phyloP scores from a whole-genome alignment of 2,329 filamentous ascomycete species.

The Botrytis pseudocinerea region DNA sequence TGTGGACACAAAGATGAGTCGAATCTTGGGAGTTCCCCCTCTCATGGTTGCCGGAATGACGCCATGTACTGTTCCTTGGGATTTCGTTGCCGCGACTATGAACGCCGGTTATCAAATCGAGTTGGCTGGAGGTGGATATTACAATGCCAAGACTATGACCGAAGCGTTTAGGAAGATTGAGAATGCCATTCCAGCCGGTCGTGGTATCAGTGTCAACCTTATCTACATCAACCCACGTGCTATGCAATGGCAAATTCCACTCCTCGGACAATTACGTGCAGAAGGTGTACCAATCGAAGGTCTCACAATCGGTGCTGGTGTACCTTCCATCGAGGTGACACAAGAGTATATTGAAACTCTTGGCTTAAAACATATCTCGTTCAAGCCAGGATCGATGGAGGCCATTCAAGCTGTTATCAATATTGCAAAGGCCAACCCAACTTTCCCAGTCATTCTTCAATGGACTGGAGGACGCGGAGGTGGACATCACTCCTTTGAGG shows the following conservation, averaged over 20 bases:
- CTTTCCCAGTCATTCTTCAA: conserved; percentile 88
- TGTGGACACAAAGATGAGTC: conserved; percentile 95
- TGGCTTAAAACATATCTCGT: conserved; percentile 87
- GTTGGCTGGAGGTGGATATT: conserved; percentile 87
- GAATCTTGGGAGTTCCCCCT: conserved; percentile 79
- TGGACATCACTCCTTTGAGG: conserved; percentile 92
- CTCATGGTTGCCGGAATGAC: conserved; percentile 95
- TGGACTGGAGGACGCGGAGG: conserved; percentile 95
- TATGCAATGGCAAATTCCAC: conserved; percentile 90
- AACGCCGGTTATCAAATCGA: conserved; percentile 94
- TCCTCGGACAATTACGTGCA: conserved; percentile 75
- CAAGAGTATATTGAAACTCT: conserved; percentile 93
- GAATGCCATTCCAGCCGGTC: conserved; percentile 76
- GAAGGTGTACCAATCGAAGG: conserved; percentile 91
- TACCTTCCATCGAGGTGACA: conserved; percentile 89
- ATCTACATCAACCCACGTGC: conserved; percentile 89
- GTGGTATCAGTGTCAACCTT: conserved; percentile 85
- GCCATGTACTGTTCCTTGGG: conserved; percentile 83
- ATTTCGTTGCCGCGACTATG: conserved; percentile 91
- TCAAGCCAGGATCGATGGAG: conserved; percentile 89
- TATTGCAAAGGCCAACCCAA: conserved; percentile 90
- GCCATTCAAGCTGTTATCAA: conserved; percentile 89
- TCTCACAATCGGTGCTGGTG: conserved; percentile 88
- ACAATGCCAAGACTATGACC: conserved; percentile 78
- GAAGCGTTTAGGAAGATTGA: conserved; percentile 83